phyloP scores from a whole-genome alignment of 768 basidiomycete species.

The Collybiopsis luxurians region DNA sequence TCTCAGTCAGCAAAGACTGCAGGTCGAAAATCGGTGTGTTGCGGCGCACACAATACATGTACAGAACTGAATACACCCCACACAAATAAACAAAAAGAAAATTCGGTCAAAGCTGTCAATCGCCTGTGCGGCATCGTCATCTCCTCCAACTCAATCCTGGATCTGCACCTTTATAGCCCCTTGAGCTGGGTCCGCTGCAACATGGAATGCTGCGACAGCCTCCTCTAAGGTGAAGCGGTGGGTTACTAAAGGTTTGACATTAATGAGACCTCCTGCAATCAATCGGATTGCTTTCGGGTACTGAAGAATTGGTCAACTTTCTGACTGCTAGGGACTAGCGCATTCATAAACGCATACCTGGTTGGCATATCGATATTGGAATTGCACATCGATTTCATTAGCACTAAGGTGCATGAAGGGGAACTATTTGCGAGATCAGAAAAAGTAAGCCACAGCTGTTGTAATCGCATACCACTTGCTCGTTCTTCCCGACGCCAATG shows the following conservation, averaged over 20 bases:
- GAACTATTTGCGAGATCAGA: slow-evolving; percentile 35
- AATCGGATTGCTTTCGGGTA: slow-evolving; percentile 86
- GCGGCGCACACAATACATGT: too few species aligned
- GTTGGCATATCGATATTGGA: slow-evolving; percentile 70
- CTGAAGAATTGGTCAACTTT: slow-evolving; percentile 22
- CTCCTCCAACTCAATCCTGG: slow-evolving; percentile 35
- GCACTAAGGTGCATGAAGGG: slow-evolving; percentile 74
- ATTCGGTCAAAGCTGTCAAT: too few species aligned
- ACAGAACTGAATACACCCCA: too few species aligned
- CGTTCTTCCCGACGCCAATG: slow-evolving; percentile 66
- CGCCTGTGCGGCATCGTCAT: too few species aligned
- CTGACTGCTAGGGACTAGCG: neutral
- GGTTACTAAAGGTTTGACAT: slow-evolving; percentile 78
- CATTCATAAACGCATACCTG: slow-evolving; percentile 32
- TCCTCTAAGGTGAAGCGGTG: slow-evolving; percentile 72
- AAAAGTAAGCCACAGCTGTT: neutral
- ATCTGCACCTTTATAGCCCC: slow-evolving; percentile 74
- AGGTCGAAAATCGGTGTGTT: too few species aligned
- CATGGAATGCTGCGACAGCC: slow-evolving; percentile 76
- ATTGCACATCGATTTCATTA: slow-evolving; percentile 66
- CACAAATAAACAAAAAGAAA: too few species aligned
- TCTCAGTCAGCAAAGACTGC: too few species aligned
- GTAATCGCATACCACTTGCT: slow-evolving; percentile 45
- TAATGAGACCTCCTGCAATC: slow-evolving; percentile 68
- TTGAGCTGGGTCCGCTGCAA: slow-evolving; percentile 63